Conservation (phyloP, 176 grass and related monocot species). For the Carex pumila region DNA sequence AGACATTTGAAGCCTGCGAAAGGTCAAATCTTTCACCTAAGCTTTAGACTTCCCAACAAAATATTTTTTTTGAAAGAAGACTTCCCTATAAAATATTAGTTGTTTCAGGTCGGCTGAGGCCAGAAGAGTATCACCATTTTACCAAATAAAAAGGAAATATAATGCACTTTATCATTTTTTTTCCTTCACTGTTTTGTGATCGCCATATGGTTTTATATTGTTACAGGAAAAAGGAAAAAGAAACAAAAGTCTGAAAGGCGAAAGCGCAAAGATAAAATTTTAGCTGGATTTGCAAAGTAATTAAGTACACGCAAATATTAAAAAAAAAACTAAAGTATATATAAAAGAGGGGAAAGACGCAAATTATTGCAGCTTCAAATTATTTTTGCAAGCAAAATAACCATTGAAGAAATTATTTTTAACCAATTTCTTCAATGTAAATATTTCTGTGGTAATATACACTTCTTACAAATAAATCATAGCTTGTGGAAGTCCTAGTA, state of each 20-base stretch:
- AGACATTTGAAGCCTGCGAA: neutral
- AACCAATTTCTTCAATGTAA: neutral
- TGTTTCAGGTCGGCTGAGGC: neutral
- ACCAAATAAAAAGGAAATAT: neutral
- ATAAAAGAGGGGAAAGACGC: neutral
- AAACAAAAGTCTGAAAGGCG: neutral
- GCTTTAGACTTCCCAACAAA: neutral
- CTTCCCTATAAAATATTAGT: neutral
- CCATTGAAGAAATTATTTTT: neutral
- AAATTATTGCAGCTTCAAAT: neutral
- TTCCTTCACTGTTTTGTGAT: neutral
- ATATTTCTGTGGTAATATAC: neutral
- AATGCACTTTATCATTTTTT: neutral
- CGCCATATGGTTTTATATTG: neutral
- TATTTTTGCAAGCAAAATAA: neutral
- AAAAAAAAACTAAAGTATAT: neutral
- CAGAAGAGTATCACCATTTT: neutral
- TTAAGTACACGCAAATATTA: neutral
- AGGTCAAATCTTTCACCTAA: neutral
- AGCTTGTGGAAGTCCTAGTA: conserved; percentile 26
- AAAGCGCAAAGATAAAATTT: neutral
- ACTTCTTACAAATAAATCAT: conserved; percentile 4
- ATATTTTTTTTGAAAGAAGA: neutral
- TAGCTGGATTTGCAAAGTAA: neutral
- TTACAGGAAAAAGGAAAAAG: neutral